Evolutionary conservation across 2,329 filamentous ascomycete species (phyloP), one percentile per base, ranked within the genome.

Genomic region (Myriosclerotinia duriaeana): DNA sequence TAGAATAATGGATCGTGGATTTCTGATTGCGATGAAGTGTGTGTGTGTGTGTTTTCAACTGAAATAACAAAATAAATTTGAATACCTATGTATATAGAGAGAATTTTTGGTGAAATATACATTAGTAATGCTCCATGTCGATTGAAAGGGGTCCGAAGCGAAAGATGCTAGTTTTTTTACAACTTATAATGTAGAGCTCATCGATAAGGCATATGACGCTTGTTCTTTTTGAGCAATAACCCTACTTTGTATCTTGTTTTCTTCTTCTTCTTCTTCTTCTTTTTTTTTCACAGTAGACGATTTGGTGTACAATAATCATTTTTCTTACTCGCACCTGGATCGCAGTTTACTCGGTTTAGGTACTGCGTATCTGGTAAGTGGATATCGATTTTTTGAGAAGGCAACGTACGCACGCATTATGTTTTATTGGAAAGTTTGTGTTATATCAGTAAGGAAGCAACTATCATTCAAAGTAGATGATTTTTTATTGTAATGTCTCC

Each of bases 341-440:
- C 46, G 12, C 46, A 14, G 5, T 14, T 50, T 11, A 2, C 46
- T 50, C 3, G 9, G 46, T n/a, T n/a, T n/a, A n/a, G n/a, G 1
- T 26, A 26, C n/a, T 50, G 46, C 3, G 46, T 12, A 50, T 9
- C n/a, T 26, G 11, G 46, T 5, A 11, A 11, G 12, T 30, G 38
- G 15, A 30, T 40, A 20, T 42, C 9, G 22, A 56, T 12, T 11
- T 11, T 8, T 12, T 1, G 14, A 26, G 8, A 36, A 6, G 42
- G 1, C 4, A 40, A 34, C 30, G 30, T 6, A 34, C 17, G 26
- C 1, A 56, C 22, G 3, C 7, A 2, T 22, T 26, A 30, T 17
- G 4, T 26, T 2, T 22, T 5, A 44, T 17, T 5, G 7, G 8
- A 20, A 1, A n/a, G 0, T 17, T 0, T n/a, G 15, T 30, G n/a